phyloP scores from a whole-genome alignment of 805 yeast genomes.

The Suhomyces canberraensis region DNA sequence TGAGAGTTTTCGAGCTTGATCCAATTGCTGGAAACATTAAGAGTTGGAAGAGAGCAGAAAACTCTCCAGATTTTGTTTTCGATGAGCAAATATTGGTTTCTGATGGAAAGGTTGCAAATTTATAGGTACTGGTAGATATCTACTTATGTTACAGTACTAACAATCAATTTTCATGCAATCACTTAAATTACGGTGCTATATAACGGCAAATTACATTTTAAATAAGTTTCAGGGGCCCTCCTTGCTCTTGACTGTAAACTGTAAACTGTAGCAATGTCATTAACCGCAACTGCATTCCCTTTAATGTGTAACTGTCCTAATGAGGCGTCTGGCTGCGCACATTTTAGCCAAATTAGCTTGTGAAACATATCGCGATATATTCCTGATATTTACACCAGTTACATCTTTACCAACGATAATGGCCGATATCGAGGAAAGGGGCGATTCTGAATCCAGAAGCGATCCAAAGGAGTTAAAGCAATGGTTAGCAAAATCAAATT shows the following conservation, averaged over 20 bases:
- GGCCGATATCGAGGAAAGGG: constrained; percentile 1
- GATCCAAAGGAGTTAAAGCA: constrained; percentile 23
- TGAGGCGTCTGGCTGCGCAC: no score
- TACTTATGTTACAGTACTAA: no score
- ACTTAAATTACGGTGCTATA: no score
- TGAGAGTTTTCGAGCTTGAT: constrained; percentile 71
- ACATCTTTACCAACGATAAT: constrained; percentile 1
- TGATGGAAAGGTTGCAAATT: constrained; percentile 37
- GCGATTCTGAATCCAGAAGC: neutral
- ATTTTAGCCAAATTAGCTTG: neutral
- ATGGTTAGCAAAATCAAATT: constrained; percentile 35
- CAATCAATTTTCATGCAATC: no score
- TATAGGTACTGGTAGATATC: no score
- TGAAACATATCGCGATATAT: neutral
- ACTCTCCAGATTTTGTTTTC: constrained; percentile 43
- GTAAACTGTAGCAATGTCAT: no score
- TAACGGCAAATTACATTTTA: no score
- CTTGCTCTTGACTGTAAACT: no score
- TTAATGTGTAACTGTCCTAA: no score
- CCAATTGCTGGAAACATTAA: constrained; percentile 42
- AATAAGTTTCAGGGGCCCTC: no score
- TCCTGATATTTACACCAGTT: neutral
- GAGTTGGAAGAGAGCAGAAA: constrained; percentile 75
- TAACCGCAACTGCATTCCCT: no score
- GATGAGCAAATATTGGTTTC: constrained; percentile 53